Base-by-base conservation (phyloP, 257 asterid genomes). In the Solanum lycopersicoides region DNA sequence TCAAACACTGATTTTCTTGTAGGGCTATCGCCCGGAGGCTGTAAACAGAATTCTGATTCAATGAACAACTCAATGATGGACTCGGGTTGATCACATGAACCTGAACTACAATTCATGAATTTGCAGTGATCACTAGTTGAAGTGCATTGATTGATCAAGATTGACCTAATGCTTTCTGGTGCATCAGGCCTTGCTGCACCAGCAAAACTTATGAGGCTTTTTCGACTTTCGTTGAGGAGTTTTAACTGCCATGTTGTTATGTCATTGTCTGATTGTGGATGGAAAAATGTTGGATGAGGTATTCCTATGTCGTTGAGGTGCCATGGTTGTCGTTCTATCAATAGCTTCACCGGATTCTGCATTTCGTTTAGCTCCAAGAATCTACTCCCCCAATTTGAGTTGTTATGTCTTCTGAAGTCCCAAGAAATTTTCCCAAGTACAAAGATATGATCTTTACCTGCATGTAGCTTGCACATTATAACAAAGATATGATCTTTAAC, bases 1-100 rank as follows among this genome's bases (percentile, higher is more conserved):
- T 95, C 97, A 35, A 95, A 95, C 5, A 94, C 93, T 18, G 97
- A 95, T 88, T 93, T 95, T 82, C 98, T 88, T 2, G 98, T 95
- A 4, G 95, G 90, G 80, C 98, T 95, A 59, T 95, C 98, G 0
- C 98, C 98, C 1, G 94, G 92, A 35, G 98, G 96, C 89, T 94
- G 98, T 66, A 95, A 32, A 69, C 98, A 94, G 92, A 95, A 95
- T 75, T 94, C 96, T 0, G 98, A 92, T 84, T 90, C 93, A 88
- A 47, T 53, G 84, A 94, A 93, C 2, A 93, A 91, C 73, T 90
- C 89, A 3, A 94, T 74, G 2, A 93, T 82, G 16, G 93, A 75
- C 50, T 93, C 92, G 4, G 96, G 92, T 25, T 71, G 92, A 69
- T 90, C 88, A 69, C 96, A 95, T 41, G 69, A 65, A 3, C 95